Base-by-base conservation (phyloP, 2,329 filamentous ascomycete genomes). In the Trichoderma semiorbis region DNA sequence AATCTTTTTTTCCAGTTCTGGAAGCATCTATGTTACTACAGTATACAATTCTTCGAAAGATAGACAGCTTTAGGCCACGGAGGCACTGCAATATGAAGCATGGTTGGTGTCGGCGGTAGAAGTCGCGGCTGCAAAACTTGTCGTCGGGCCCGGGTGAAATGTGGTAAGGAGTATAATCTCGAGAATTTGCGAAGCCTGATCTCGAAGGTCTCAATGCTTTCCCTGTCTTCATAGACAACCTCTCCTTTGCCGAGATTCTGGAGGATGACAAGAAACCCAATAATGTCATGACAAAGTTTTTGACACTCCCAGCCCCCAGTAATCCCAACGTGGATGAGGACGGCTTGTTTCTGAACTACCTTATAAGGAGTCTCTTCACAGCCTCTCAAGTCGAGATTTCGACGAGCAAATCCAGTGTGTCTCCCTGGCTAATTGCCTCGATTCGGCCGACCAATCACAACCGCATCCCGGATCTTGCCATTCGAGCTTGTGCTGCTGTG, bases 121-220 rank as follows among this genome's bases (percentile, higher is more conserved):
- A 67, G 64, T 18, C 64, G 64, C 16, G 64, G 64, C 18, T 67
- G 64, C 47, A 67, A 67, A 18, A 67, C 47, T 7, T 67, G 64
- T 30, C 64, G 64, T 55, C 64, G 64, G n/a, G 64, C 47, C 10
- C 64, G 64, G 24, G 64, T 67, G n/a, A 67, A 67, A 47, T 67
- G 64, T 34, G 64, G 64, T 67, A 57, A 53, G 32, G 34, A 26
- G 3, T 6, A 39, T 11, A 14, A 43, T 43, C 39, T 43, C 39
- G 39, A 43, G 18, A 43, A 43, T 18, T 43, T 43, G 39, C 7
- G 39, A n/a, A 43, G 39, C 39, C 18, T 10, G 39, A n/a, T 43
- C 39, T 10, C 18, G 1, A 43, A 43, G 39, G 39, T 5, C 39
- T 43, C 39, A 43, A 43, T 43, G 39, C 39, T n/a, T 43, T 43